Evolutionary conservation across 176 grass and related monocot genomes (phyloP), one percentile per base, ranked within the genome.

Genomic region (Pontederia crassipes): DNA sequence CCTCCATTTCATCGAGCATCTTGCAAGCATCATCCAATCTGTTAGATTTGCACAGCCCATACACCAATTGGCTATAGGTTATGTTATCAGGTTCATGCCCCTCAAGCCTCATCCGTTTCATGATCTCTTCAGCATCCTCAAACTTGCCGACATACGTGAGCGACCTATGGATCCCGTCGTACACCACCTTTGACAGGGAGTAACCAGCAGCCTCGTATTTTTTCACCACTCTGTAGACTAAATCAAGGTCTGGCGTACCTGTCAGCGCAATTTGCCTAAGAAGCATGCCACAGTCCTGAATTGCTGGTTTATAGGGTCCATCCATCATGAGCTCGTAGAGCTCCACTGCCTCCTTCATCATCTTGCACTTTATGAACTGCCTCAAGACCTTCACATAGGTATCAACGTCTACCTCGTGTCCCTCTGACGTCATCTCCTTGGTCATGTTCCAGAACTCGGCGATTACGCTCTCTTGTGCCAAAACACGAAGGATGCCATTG

Each of bases 241-340:
- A 76, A 8, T 88, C 81, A 17, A 91, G 64, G 53, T 91, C 87
- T 0, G 84, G 84, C 8, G 51, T 45, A 2, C 65, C 72, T 8
- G 26, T 66, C n/a, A 83, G 10, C 10, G 81, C 68, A 48, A 97
- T 97, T 49, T 83, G 76, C 75, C 93, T 78, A 45, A 91, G 72
- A 55, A 97, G 78, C 56, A 80, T 9, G 7, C 78, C 73, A 9
- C 74, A 89, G 26, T 97, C 87, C 62, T 83, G 79, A 26, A 78
- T 72, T 0, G 81, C 35, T 0, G 92, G 87, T 64, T 88, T 91
- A 70, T 88, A 97, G 7, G 93, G 87, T 0, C 93, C 79, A 17
- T 91, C 93, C 84, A 97, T 97, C 93, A 91, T 88, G 35, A 80
- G 76, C 75, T 97, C 92, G 12, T 97, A 91, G 49, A 97, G 80